Evolutionary conservation across 1,139 yeast genomes (phyloP), one percentile per base, ranked within the genome.

Genomic region (Arxiozyma slooffiae): DNA sequence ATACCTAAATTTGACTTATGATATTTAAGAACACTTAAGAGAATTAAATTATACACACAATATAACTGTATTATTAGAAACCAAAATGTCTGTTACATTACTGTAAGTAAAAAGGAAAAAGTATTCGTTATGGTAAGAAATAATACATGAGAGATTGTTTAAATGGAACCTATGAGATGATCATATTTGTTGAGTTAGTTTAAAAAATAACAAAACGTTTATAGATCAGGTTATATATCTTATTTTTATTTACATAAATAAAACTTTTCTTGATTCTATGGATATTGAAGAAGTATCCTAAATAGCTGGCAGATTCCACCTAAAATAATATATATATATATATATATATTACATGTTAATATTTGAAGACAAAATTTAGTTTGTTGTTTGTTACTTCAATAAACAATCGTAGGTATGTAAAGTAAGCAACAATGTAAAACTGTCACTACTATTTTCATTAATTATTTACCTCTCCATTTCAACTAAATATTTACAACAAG

Each of bases 71-170:
- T 60, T 17, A 53, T 60, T 2, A 55, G 43, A 24, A 54, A 53
- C 1, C 53, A 50, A 4, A 65, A 62, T 47, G 21, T 59, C 4
- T 53, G 60, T 30, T 41, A 50, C 5, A 49, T 56, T 4, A 50
- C 60, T 1, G 21, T 42, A 2, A 56, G 58, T 49, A 61, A 58
- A 5, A 50, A n/a, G n/a, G n/a, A n/a, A n/a, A 52, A 5, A 55
- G 48, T 38, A 24, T 62, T 1, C 37, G 57, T n/a, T 63, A 63
- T 50, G 67, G 67, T 8, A 54, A 55, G 9, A 48, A 44, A 14
- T 42, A 46, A 6, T 52, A 50, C 6, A 40, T 45, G 11, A 43
- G 45, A 26, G 55, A 53, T 30, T 18, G 42, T 22, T 34, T 42
- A 17, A 42, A 9, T 26, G 26, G 24, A 11, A 26, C 20, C 3